Base-by-base conservation (phyloP, 177 flowering plant species). In the Tripterygium wilfordii region DNA sequence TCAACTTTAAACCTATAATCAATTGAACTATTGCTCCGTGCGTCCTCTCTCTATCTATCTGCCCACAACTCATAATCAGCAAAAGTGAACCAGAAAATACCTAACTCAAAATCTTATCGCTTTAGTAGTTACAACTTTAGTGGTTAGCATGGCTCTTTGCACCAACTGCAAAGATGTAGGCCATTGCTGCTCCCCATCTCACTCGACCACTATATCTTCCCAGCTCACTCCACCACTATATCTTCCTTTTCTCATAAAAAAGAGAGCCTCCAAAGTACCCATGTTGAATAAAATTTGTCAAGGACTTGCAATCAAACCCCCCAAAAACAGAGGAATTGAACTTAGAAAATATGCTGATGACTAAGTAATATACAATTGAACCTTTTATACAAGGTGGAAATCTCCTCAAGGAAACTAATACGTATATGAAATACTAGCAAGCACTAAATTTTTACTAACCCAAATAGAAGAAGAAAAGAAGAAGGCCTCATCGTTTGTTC, bases 31-130 rank as follows among this genome's bases (percentile, higher is more conserved):
- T 30, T 30, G 8, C 7, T 30, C 33, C 33, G n/a, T n/a, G n/a
- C n/a, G n/a, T n/a, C n/a, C n/a, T n/a, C n/a, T n/a, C n/a, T n/a
- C n/a, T n/a, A n/a, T n/a, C n/a, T n/a, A n/a, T n/a, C n/a, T n/a
- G n/a, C n/a, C n/a, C n/a, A n/a, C n/a, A n/a, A n/a, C n/a, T n/a
- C n/a, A n/a, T n/a, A n/a, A n/a, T n/a, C n/a, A n/a, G n/a, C n/a
- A n/a, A n/a, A n/a, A n/a, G n/a, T n/a, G n/a, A 42, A 39, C 58
- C 42, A 40, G 62, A 58, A 57, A 62, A 63, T 51, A 67, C 63
- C 72, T 46, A 67, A 59, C 60, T 42, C 50, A 22, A 58, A 53
- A 45, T 51, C 67, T 40, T 35, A 49, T 62, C 64, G 36, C 61
- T 63, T 67, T 40, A 62, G 60, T 54, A 51, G 64, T 60, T 60